Conservation (phyloP, 768 basidiomycete species). For the Kwoniella shandongensis region DNA sequence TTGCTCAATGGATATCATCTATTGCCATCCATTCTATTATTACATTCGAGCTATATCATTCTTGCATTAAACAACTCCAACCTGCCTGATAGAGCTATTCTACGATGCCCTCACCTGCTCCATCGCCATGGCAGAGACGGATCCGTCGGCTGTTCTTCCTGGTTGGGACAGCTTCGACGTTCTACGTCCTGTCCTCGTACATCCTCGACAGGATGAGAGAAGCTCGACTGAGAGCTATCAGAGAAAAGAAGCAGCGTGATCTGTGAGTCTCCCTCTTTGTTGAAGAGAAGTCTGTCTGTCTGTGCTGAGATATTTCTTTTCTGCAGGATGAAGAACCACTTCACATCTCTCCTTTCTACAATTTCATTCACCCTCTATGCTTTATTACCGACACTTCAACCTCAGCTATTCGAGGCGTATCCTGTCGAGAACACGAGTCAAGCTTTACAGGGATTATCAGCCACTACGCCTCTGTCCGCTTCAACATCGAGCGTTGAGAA, state of each 20-base stretch:
- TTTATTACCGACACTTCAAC: slow-evolving; percentile 47
- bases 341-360: slow-evolving; percentile 47
- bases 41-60: too few relatives aligned
- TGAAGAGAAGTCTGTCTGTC: too few relatives aligned
- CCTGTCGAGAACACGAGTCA: slow-evolving; percentile 44
- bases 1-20: too few relatives aligned
- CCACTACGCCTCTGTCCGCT: slow-evolving; percentile 2
- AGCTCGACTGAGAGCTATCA: slow-evolving; percentile 30
- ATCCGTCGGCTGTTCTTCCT: slow-evolving; percentile 29
- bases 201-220: slow-evolving; percentile 38
- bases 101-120: slow-evolving; percentile 5
- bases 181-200: slow-evolving; percentile 38
- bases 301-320: too few relatives aligned
- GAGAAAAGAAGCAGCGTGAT: slow-evolving; percentile 34
- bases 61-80: too few relatives aligned
- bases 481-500: not conserved
- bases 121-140: slow-evolving; percentile 35
- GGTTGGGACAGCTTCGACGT: slow-evolving; percentile 34
- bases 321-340: slow-evolving; percentile 43
- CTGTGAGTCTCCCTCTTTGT: slow-evolving; percentile 29
- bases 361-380: slow-evolving; percentile 53
- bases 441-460: slow-evolving; percentile 37
- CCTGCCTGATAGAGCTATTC: too few relatives aligned
- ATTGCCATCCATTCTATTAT: too few relatives aligned
- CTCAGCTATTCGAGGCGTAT: slow-evolving; percentile 39